Percentiles rank a stretch among this genome's conserved stretches.
phyloP scores from a whole-genome alignment of 2,329 filamentous ascomycete species.

The Harringtonia lauricola region DNA sequence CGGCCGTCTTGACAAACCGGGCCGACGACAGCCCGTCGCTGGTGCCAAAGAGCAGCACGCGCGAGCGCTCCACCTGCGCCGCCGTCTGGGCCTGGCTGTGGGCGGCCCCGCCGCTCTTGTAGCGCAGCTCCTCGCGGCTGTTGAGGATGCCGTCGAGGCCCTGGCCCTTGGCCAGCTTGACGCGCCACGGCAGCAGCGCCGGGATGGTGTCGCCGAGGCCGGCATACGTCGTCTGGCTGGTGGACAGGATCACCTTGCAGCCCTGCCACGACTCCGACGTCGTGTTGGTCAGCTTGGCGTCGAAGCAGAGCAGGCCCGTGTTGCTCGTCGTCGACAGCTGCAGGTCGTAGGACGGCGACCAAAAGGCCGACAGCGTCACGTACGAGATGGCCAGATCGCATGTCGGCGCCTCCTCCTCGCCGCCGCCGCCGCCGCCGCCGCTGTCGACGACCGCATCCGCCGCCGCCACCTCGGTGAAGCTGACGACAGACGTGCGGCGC shows the following conservation, averaged over 20 bases:
- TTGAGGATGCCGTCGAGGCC: constrained; percentile 19
- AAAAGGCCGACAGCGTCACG: constrained; percentile 45
- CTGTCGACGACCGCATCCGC: constrained; percentile 22
- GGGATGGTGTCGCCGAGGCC: constrained; percentile 45
- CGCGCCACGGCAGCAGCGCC: constrained; percentile 42
- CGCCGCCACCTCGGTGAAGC: constrained; percentile 40
- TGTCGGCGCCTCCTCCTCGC: constrained; percentile 7
- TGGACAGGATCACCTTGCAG: constrained; percentile 50
- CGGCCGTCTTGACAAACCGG: too few relatives aligned
- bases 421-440: constrained; percentile 6
- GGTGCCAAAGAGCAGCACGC: too few relatives aligned
- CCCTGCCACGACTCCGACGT: constrained; percentile 54
- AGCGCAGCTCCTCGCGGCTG: constrained; percentile 26
- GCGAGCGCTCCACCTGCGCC: too few relatives aligned
- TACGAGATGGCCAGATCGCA: constrained; percentile 47
- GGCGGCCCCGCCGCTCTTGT: constrained; percentile 19
- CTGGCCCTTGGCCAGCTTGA: constrained; percentile 30
- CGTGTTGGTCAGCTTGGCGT: constrained; percentile 49
- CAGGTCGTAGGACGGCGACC: constrained; percentile 52
- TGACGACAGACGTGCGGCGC: constrained; percentile 36
- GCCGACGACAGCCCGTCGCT: too few relatives aligned
- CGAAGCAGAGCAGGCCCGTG: constrained; percentile 45
- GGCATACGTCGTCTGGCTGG: constrained; percentile 48
- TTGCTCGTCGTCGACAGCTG: constrained; percentile 44
- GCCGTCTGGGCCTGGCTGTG: constrained; percentile 12